These are phyloP conservation scores for Magnaporthiopsis poae DNA, from an alignment of 2,329 filamentous ascomycete genomes.

Conservation along the genomic window DNA sequence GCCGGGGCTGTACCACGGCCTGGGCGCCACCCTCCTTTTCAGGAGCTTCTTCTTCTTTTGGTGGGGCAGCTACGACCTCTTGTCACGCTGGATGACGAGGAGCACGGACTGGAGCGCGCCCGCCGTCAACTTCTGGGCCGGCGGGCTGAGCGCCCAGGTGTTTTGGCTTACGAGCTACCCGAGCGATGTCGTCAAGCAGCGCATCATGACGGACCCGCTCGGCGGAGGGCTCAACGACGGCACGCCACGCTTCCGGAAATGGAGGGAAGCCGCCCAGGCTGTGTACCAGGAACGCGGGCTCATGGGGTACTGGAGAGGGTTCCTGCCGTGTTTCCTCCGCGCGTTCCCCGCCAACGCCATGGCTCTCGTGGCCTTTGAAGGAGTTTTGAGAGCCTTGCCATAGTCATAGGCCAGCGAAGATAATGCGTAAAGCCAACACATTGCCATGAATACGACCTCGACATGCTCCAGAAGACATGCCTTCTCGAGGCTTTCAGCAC, in stretches of 20 bases:
- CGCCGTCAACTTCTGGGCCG: conserved; percentile 92
- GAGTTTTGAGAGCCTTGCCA: conserved; percentile 64
- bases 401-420: conserved; percentile 15
- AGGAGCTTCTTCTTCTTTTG: conserved; percentile 93
- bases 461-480: too few relatives aligned
- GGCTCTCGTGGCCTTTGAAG: conserved; percentile 87
- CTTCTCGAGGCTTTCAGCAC: too few relatives aligned
- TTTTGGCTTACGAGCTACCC: conserved; percentile 94
- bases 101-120: conserved; percentile 65
- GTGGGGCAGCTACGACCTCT: conserved; percentile 91
- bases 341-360: conserved; percentile 94
- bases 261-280: conserved; percentile 68
- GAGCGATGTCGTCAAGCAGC: conserved; percentile 86
- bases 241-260: conserved; percentile 57
- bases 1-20: conserved; percentile 72
- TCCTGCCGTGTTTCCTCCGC: conserved; percentile 82
- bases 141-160: conserved; percentile 79
- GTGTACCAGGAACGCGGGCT: conserved; percentile 69
- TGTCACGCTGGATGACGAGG: conserved; percentile 58
- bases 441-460: neutral
- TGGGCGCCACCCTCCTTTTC: conserved; percentile 78
- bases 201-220: conserved; percentile 90
- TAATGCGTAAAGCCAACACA: neutral
- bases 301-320: conserved; percentile 84
- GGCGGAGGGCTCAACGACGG: conserved; percentile 61